phyloP scores from a whole-genome alignment of 2,329 filamentous ascomycete genomes.

The Claviceps digitariae region DNA sequence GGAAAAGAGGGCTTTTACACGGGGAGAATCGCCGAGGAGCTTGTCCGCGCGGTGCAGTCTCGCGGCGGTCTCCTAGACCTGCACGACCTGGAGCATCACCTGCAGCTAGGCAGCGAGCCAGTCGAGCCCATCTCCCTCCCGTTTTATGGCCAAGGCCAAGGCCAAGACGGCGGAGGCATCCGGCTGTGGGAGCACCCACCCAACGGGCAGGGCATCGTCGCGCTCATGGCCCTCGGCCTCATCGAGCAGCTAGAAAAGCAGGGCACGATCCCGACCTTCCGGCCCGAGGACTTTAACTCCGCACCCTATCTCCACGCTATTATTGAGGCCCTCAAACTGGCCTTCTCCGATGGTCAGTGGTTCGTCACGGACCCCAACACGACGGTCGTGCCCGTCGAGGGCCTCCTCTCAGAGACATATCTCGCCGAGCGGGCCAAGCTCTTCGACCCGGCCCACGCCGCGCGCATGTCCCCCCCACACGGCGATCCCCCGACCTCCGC shows the following conservation, averaged over 20 bases:
- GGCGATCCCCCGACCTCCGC: constrained; percentile 28
- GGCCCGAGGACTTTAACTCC: constrained; percentile 63
- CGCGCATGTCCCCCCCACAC: constrained; percentile 38
- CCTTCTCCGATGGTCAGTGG: constrained; percentile 83
- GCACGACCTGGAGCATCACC: constrained; percentile 68
- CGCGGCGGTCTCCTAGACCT: constrained; percentile 66
- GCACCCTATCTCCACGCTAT: constrained; percentile 70
- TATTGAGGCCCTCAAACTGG: constrained; percentile 77
- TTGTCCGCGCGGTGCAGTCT: constrained; percentile 64
- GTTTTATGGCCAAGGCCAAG: constrained; percentile 61
- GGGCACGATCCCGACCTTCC: constrained; percentile 61
- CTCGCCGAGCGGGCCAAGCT: constrained; percentile 54
- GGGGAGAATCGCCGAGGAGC: constrained; percentile 65
- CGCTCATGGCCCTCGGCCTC: constrained; percentile 86
- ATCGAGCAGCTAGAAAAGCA: constrained; percentile 69
- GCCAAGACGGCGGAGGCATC: constrained; percentile 44
- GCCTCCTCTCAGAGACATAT: constrained; percentile 60
- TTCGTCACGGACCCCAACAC: constrained; percentile 76
- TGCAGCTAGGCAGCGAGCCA: constrained; percentile 54
- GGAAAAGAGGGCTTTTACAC: constrained; percentile 88
- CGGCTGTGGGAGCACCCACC: constrained; percentile 95
- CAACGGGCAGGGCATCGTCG: constrained; percentile 91
- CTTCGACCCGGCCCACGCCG: constrained; percentile 44
- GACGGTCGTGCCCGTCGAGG: constrained; percentile 50
- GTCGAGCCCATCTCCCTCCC: constrained; percentile 74